These are phyloP conservation scores for Hansenula sp. DNA, from an alignment of 1,139 yeast genomes.

Conservation along the genomic window DNA sequence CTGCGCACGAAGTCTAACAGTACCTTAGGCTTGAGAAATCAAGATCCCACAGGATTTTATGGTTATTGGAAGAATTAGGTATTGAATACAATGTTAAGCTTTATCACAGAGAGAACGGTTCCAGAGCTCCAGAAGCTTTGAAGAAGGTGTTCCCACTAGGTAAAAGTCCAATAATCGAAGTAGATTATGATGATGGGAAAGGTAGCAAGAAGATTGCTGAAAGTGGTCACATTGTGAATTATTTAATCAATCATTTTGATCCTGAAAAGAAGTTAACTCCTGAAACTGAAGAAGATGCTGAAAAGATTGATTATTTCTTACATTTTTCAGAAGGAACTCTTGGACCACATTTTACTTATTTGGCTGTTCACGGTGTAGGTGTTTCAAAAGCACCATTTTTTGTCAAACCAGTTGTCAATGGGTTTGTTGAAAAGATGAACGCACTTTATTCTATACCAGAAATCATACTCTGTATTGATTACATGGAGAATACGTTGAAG, in stretches of 20 bases:
- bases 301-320: constrained; percentile 41
- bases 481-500: constrained; percentile 34
- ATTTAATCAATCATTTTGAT: constrained; percentile 40
- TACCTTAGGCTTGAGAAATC: constrained; percentile 44
- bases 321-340: constrained; percentile 57
- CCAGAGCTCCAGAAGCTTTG: constrained; percentile 36
- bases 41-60: constrained; percentile 48
- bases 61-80: constrained; percentile 52
- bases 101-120: constrained; percentile 40
- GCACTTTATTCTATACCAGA: constrained; percentile 37
- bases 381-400: constrained; percentile 42
- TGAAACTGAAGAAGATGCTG: constrained; percentile 26
- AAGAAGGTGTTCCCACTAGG: constrained; percentile 53
- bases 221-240: constrained; percentile 43
- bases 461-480: constrained; percentile 33
- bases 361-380: constrained; percentile 37
- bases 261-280: constrained; percentile 30
- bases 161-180: constrained; percentile 49
- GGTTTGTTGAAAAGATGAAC: constrained; percentile 37
- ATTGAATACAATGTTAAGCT: constrained; percentile 46
- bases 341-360: constrained; percentile 41
- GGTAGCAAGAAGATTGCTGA: constrained; percentile 33
- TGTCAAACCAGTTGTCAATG: constrained; percentile 33
- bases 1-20: not conserved
- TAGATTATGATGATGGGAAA: constrained; percentile 32